Conservation (phyloP, 345 rosid species). For the Brassica cretica region DNA sequence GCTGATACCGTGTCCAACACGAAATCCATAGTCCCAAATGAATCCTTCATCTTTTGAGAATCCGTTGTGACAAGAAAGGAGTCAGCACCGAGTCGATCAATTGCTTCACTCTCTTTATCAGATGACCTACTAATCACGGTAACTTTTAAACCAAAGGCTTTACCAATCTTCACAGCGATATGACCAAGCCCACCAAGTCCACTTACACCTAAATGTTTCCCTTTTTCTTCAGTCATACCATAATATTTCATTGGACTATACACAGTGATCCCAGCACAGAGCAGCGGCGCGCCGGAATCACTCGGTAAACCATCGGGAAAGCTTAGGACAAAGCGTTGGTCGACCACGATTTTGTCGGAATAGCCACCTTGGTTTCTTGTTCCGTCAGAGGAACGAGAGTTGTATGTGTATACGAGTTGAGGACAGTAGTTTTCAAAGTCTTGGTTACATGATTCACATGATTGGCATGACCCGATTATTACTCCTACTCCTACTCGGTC, state of each 20-base stretch:
- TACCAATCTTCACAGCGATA: constrained; percentile 45
- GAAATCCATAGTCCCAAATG: constrained; percentile 72
- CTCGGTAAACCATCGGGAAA: constrained; percentile 57
- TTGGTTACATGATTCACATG: constrained; percentile 49
- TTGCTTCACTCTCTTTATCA: constrained; percentile 33
- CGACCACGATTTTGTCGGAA: constrained; percentile 53
- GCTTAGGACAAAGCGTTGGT: constrained; percentile 52
- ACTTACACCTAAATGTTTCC: constrained; percentile 55
- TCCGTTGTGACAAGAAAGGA: constrained; percentile 57
- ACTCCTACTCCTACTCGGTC: constrained; percentile 64
- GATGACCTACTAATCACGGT: constrained; percentile 78
- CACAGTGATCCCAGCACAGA: not conserved
- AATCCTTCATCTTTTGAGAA: constrained; percentile 64
- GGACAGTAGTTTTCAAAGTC: constrained; percentile 61
- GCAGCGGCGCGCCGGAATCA: constrained; percentile 49
- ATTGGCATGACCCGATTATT: constrained; percentile 51
- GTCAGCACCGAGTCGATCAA: constrained; percentile 38
- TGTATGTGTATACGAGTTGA: constrained; percentile 42
- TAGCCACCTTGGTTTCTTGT: constrained; percentile 59
- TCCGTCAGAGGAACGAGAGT: constrained; percentile 43
- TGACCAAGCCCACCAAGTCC: constrained; percentile 97
- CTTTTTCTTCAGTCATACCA: constrained; percentile 29
- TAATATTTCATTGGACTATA: constrained; percentile 51
- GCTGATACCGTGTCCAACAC: constrained; percentile 82
- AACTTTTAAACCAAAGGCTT: constrained; percentile 73